Conservation (phyloP, 2,329 filamentous ascomycete species). For the Verticillium longisporum region DNA sequence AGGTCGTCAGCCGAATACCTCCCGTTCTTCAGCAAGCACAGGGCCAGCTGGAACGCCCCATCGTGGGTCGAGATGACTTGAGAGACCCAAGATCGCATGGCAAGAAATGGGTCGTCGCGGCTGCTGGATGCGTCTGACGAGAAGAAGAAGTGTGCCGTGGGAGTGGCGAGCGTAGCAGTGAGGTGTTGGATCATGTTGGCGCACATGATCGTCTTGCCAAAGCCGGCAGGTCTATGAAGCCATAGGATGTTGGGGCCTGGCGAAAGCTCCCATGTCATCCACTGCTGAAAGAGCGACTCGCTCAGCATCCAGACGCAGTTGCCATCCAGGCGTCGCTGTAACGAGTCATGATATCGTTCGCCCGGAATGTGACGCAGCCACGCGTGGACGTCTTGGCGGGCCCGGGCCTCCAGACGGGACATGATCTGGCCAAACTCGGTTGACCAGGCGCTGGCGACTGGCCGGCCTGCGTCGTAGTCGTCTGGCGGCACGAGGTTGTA, state of each 20-base stretch:
- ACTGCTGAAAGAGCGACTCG: conserved; percentile 8
- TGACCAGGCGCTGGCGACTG: not conserved
- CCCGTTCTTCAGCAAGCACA: no score
- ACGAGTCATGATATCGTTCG: conserved; percentile 13
- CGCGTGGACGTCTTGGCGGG: conserved; percentile 6
- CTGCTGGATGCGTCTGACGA: conserved; percentile 16
- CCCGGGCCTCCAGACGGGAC: no score
- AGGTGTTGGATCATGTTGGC: conserved; percentile 20
- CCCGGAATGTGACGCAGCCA: conserved; percentile 9
- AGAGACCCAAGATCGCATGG: conserved; percentile 22
- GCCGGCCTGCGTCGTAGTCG: no score
- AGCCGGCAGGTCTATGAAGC: conserved; percentile 22
- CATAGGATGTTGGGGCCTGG: conserved; percentile 16
- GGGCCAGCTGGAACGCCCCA: conserved; percentile 7
- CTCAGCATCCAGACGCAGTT: conserved; percentile 21
- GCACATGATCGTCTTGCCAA: conserved; percentile 26
- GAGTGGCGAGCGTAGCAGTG: fast-evolving
- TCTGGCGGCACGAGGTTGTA: conserved; percentile 6
- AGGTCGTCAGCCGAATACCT: no score
- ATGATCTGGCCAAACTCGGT: not conserved
- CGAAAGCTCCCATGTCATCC: conserved; percentile 10
- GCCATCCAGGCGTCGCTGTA: conserved; percentile 11
- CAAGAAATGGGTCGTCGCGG: conserved; percentile 16
- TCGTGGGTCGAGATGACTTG: conserved; percentile 11
- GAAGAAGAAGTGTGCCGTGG: conserved; percentile 24